Evolutionary conservation across 441 rosid genomes (phyloP), one percentile per base, ranked within the genome.

Genomic region (Isatis lusitanica): DNA sequence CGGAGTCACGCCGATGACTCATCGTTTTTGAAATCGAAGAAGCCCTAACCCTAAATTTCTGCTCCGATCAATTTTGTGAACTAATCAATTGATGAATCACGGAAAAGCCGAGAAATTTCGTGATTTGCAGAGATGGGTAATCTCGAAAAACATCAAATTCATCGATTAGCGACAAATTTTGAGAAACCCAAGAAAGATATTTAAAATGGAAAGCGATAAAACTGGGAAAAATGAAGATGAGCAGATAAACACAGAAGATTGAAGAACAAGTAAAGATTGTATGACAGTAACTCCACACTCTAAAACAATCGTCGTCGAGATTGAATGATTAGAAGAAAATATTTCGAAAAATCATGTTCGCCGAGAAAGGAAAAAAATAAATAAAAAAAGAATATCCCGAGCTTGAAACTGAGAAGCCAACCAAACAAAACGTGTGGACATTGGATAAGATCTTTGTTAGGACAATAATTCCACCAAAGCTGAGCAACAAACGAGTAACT

Each of bases 1-100:
- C 80, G 21, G 86, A 78, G 71, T 89, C 92, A 66, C 92, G 85
- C 67, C 75, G 58, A 33, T 86, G 74, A 51, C 85, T 90, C 97
- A 93, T 90, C 51, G 30, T 47, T 3, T 3, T 16, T 4, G 43
- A 48, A 66, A 59, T 44, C 35, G 26, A 46, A 57, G 12, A 57
- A 42, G 61, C 68, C 17, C 18, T 12, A 74, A 77, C 83, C 85
- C 81, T 78, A 83, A 83, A 78, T 51, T 59, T 35, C 24, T 9
- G 12, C n/a, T n/a, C 65, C 18, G 26, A 63, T 35, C 12, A 46
- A 46, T 31, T 33, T 21, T 26, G 36, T 60, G 26, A 28, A 43
- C 46, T 4, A 13, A 43, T n/a, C 16, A 43, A 43, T 13, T 43
- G 63, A 63, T 2, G 15, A 77, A n/a, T 63, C 57, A 75, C 65